A percentile compares a stretch with the other conserved stretches of the same genome.
Conservation (phyloP, 2,329 filamentous ascomycete species). For the Arthrobotrys conoides region DNA sequence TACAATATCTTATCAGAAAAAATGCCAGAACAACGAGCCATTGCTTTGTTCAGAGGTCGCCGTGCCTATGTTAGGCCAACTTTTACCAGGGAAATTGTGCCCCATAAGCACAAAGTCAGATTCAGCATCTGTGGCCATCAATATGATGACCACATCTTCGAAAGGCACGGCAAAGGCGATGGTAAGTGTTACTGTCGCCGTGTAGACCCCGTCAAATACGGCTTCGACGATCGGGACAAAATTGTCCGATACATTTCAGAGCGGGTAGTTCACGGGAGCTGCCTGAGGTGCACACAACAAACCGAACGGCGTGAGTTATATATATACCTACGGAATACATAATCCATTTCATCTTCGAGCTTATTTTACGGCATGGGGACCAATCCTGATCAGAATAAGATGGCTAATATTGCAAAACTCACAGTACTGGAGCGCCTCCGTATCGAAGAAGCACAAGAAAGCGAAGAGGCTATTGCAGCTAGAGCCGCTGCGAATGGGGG, state of each 20-base stretch:
- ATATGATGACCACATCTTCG: background rate
- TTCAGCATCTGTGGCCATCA: background rate
- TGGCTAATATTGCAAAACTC: background rate
- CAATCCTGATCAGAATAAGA: background rate
- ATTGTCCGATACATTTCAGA: background rate
- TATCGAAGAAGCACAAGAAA: background rate
- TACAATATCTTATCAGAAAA: background rate
- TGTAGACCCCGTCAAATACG: slow-evolving; percentile 1
- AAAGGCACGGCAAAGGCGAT: background rate
- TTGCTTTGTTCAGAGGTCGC: background rate
- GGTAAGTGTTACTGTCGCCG: background rate
- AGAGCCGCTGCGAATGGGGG: background rate
- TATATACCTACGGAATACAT: background rate
- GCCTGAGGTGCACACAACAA: background rate
- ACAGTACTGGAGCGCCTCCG: background rate
- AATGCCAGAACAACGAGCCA: background rate
- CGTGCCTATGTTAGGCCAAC: background rate
- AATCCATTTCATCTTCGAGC: too few relatives aligned
- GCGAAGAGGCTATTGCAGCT: background rate
- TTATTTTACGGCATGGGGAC: background rate
- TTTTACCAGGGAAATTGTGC: background rate
- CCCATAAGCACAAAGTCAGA: background rate
- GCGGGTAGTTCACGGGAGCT: slow-evolving; percentile 13
- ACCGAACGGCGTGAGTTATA: background rate
- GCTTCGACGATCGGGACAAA: slow-evolving; percentile 9